Conservation (phyloP, 2,329 filamentous ascomycete genomes). For the Stachybotrys echinatus region DNA sequence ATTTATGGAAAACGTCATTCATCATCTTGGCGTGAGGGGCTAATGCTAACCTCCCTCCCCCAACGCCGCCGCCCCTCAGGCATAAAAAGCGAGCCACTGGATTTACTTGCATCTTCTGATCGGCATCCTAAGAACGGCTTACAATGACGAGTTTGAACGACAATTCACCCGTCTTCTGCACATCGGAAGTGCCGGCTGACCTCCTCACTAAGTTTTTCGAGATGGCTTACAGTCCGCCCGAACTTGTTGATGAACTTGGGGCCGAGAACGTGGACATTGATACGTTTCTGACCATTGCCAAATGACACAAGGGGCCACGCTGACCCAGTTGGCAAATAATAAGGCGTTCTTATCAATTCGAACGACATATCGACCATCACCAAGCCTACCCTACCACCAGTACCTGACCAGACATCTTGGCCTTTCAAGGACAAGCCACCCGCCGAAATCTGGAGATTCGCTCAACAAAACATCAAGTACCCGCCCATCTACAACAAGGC, state of each 20-base stretch:
- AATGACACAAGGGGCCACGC: not conserved
- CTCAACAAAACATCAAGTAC: not conserved
- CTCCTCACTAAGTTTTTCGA: constrained; percentile 1
- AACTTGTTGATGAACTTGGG: constrained; percentile 1
- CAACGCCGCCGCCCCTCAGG: too few species aligned
- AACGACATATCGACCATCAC: not conserved
- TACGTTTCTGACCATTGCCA: not conserved
- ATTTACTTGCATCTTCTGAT: too few species aligned
- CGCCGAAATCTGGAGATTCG: not conserved
- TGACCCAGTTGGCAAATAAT: not conserved
- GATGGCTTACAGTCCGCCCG: not conserved
- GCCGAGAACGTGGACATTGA: not conserved
- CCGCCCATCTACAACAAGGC: constrained; percentile 1
- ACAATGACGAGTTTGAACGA: not conserved
- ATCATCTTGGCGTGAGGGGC: too few species aligned
- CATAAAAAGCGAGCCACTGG: too few species aligned
- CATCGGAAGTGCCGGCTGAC: not conserved
- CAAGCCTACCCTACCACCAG: constrained; percentile 1
- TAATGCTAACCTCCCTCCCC: too few species aligned
- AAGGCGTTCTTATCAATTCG: not conserved
- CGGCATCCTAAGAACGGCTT: too few species aligned
- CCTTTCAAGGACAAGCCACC: constrained; percentile 1
- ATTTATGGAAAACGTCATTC: too few species aligned
- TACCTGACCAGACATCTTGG: not conserved
- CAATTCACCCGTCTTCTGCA: constrained; percentile 2